Evolutionary conservation across 108 stramenopile species (phyloP).

Genomic region (Nitzschia putrida): DNA sequence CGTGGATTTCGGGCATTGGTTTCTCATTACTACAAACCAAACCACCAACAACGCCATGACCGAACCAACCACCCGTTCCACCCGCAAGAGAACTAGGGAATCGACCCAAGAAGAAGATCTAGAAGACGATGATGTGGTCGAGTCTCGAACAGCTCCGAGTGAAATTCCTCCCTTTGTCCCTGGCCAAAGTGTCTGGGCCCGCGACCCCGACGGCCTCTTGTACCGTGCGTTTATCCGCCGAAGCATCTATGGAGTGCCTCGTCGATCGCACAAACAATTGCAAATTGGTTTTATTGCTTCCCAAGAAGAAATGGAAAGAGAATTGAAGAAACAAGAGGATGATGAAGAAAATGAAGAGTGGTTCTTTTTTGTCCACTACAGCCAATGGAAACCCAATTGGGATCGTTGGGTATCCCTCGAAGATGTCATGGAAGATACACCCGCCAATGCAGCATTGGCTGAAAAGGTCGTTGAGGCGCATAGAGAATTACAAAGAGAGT

Average conservation of each 20-base stretch:
- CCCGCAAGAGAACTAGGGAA: neutral
- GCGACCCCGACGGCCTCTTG: slow-evolving; percentile 60
- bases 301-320: slow-evolving; percentile 16
- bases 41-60: too few relatives aligned
- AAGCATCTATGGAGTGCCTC: slow-evolving; percentile 44
- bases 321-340: neutral
- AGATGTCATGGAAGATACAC: slow-evolving; percentile 36
- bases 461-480: slow-evolving; percentile 44
- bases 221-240: slow-evolving; percentile 62
- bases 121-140: neutral
- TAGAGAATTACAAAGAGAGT: slow-evolving; percentile 25
- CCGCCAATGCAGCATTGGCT: slow-evolving; percentile 44
- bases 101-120: neutral
- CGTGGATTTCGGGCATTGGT: too few relatives aligned
- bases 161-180: neutral
- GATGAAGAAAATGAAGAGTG: slow-evolving; percentile 18
- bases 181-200: slow-evolving; percentile 54
- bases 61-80: too few relatives aligned
- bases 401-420: slow-evolving; percentile 76
- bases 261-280: slow-evolving; percentile 20
- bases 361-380: slow-evolving; percentile 79
- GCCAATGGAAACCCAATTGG: slow-evolving; percentile 77
- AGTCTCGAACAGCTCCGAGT: neutral
- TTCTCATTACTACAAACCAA: too few relatives aligned
- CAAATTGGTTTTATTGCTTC: slow-evolving; percentile 14